phyloP scores from a whole-genome alignment of 257 asterid genomes.

The Primulina tabacum region DNA sequence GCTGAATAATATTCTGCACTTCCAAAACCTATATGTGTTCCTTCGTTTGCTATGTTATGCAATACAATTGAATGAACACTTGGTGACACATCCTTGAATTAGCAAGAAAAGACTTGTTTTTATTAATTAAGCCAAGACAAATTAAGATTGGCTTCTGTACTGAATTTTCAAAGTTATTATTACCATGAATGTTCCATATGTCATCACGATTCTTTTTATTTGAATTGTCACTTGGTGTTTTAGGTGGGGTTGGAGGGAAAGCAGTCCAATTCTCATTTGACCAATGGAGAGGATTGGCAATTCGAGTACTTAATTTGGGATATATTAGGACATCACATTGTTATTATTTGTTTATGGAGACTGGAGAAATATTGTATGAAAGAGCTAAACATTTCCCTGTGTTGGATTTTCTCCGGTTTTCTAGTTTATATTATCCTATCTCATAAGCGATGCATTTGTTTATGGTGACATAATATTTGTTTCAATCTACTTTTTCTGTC shows the following conservation, averaged over 20 bases:
- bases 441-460: slow-evolving; percentile 12
- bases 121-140: slow-evolving; percentile 13
- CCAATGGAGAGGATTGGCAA: neutral
- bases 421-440: slow-evolving; percentile 3
- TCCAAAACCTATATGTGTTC: no score
- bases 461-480: neutral
- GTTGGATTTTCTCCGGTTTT: neutral
- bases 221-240: slow-evolving; percentile 14
- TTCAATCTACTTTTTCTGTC: slow-evolving; percentile 1
- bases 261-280: slow-evolving; percentile 5
- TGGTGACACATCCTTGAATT: no score
- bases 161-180: neutral
- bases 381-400: neutral
- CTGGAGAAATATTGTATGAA: neutral
- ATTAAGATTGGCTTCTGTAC: neutral
- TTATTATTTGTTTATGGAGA: neutral
- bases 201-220: neutral
- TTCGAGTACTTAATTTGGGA: neutral
- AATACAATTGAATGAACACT: no score
- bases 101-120: no score
- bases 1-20: no score
- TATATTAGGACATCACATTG: neutral
- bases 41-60: no score
- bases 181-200: neutral
- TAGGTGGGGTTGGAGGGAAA: slow-evolving; percentile 2